These are phyloP conservation scores for Codiaeum variegatum DNA, from an alignment of 441 rosid species.

Conservation along the genomic window DNA sequence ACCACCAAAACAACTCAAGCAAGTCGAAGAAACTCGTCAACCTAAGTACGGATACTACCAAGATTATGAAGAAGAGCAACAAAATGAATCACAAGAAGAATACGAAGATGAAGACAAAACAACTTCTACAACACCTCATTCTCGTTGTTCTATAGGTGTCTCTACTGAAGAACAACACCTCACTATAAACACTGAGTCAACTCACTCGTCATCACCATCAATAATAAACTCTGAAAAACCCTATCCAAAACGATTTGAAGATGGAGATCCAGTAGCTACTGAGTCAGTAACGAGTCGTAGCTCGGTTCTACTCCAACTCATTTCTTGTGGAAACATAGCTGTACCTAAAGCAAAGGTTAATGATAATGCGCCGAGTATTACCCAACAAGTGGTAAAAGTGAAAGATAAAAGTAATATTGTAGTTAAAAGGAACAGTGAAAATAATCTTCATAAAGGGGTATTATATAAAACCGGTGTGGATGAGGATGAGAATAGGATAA, in stretches of 20 bases:
- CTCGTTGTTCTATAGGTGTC: slow-evolving; percentile 74
- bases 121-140: slow-evolving; percentile 73
- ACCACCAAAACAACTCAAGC: slow-evolving; percentile 34
- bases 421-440: slow-evolving; percentile 28
- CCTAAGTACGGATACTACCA: slow-evolving; percentile 31
- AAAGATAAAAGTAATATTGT: slow-evolving; percentile 5
- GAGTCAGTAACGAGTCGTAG: slow-evolving; percentile 36
- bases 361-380: slow-evolving; percentile 25
- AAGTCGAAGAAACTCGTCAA: slow-evolving; percentile 20
- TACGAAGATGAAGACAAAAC: slow-evolving; percentile 67
- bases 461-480: slow-evolving; percentile 38
- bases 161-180: slow-evolving; percentile 53
- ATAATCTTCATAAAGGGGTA: slow-evolving; percentile 47
- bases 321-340: slow-evolving; percentile 62
- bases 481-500: slow-evolving; percentile 49
- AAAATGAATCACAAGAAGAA: slow-evolving; percentile 36
- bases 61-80: slow-evolving; percentile 31
- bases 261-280: slow-evolving; percentile 41
- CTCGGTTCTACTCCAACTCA: slow-evolving; percentile 73
- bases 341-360: slow-evolving; percentile 34
- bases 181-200: slow-evolving; percentile 22
- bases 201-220: slow-evolving; percentile 28
- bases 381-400: slow-evolving; percentile 16
- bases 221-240: slow-evolving; percentile 20
- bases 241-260: slow-evolving; percentile 37